Base-by-base conservation (phyloP, 2,329 filamentous ascomycete species). In the Trichothecium roseum region DNA sequence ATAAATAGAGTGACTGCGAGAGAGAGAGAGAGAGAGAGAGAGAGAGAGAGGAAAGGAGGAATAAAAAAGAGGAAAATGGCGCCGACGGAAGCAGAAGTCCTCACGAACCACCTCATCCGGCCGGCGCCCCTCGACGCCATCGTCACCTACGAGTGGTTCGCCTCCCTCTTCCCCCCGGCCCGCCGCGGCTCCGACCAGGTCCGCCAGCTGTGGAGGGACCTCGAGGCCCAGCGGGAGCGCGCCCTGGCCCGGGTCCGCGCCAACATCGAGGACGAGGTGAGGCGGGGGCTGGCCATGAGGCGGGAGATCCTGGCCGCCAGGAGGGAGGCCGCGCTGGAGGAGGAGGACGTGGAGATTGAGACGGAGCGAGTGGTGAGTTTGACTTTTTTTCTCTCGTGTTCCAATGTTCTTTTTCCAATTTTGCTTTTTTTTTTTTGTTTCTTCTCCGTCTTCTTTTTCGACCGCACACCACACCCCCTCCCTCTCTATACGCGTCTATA, bases 51-150 rank as follows among this genome's bases (percentile, higher is more conserved):
- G 38, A 45, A 3, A n/a, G n/a, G n/a, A n/a, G n/a, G n/a, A n/a
- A n/a, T n/a, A n/a, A n/a, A n/a, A n/a, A n/a, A n/a, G n/a, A n/a
- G 14, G n/a, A n/a, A n/a, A n/a, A 86, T 87, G 81, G 65, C 83
- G 4, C 78, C 81, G 8, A 80, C 78, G 30, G 87, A 94, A 62
- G 66, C 74, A 37, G 72, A 76, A 18, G 83, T 94, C 44, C 72
- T 94, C 35, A 69, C 69, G 49, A 80, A 81, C 57, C 93, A 89
- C 55, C 74, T 94, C 39, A 72, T 93, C 26, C 69, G 80, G 20
- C 83, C 86, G 10, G 79, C 85, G 7, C 71, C 81, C 18, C 67
- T 94, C 27, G 79, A 82, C 29, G 72, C 80, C 43, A 73, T 87
- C 50, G 65, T 87, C 45, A 79, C 84, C 7, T 69, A 87, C 32